Base-by-base conservation (phyloP, 2,329 filamentous ascomycete species). In the Pseudogymnoascus sp. region DNA sequence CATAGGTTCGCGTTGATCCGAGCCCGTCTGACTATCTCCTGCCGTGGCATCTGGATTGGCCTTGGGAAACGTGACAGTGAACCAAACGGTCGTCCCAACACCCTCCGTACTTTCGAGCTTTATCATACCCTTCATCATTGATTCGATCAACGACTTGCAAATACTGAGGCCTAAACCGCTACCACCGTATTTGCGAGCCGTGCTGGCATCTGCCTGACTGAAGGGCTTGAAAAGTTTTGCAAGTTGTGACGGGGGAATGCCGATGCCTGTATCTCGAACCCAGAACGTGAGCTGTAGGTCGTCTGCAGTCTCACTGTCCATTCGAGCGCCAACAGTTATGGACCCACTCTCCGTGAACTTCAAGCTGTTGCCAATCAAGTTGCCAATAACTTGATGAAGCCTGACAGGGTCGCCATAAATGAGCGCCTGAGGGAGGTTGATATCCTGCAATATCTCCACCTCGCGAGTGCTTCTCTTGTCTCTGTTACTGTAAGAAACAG, bases 61-160 rank as follows among this genome's bases (percentile, higher is more conserved):
- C 74, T 96, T 97, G 67, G 90, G 87, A 73, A 97, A 97, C 0
- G 86, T 86, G 33, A 97, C 81, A 0, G 88, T 89, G 76, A 97
- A 97, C 72, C 86, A 93, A 4, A 82, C 85, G 1, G 81, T 86
- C 1, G 86, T 93, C 13, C 90, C 90, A 6, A 84, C 78, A 7
- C 86, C 86, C 65, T 91, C 86, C 42, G 85, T 81, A 67, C 90
- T 95, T 65, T 95, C 88, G 1, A 97, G 82, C 76, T 87, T 86
- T 65, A 97, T 96, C 65, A 83, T 86, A 44, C 93, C 93, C 65
- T 90, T 86, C 84, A 97, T 93, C 76, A 96, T 93, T 19, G 90
- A 91, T 76, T 96, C 90, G 66, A 97, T 92, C 47, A 97, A 86
- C 0, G 90, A 93, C 76, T 96, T 96, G 82, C 93, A 96, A 67